Conservation (phyloP, 2,329 filamentous ascomycete species). For the Fusarium palustre region DNA sequence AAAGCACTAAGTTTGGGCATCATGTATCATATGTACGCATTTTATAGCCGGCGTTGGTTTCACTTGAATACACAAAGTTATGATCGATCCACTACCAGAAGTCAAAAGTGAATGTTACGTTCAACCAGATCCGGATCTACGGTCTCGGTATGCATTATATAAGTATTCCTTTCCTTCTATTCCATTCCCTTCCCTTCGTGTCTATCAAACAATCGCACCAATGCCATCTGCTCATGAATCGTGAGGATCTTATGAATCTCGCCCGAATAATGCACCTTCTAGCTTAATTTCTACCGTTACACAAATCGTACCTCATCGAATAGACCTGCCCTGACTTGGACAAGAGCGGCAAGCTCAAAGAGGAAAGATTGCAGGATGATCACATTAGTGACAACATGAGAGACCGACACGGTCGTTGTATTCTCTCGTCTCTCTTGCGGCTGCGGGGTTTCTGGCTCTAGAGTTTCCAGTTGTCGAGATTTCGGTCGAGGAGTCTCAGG, state of each 20-base stretch:
- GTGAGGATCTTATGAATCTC: slow-evolving; percentile 35
- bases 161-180: slow-evolving; percentile 4
- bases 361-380: slow-evolving; percentile 84
- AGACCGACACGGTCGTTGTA: slow-evolving; percentile 70
- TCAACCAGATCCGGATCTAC: slow-evolving; percentile 23
- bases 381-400: slow-evolving; percentile 82
- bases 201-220: slow-evolving; percentile 36
- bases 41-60: slow-evolving; percentile 28
- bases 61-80: slow-evolving; percentile 32
- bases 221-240: slow-evolving; percentile 45
- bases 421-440: slow-evolving; percentile 37
- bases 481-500: slow-evolving; percentile 25
- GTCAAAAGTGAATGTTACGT: slow-evolving; percentile 6
- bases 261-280: slow-evolving; percentile 10
- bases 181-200: slow-evolving; percentile 1
- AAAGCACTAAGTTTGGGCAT: slow-evolving; percentile 33
- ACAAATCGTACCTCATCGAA: slow-evolving; percentile 80
- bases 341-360: slow-evolving; percentile 78
- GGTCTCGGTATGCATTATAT: slow-evolving; percentile 27
- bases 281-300: slow-evolving; percentile 28
- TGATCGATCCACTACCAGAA: slow-evolving; percentile 14
- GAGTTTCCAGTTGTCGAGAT: slow-evolving; percentile 18
- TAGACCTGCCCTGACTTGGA: slow-evolving; percentile 79
- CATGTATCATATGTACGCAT: slow-evolving; percentile 20
- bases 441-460: slow-evolving; percentile 35